These are phyloP conservation scores for Panicum miliaceum DNA, from an alignment of 176 grass and related monocot species.

Conservation along the genomic window DNA sequence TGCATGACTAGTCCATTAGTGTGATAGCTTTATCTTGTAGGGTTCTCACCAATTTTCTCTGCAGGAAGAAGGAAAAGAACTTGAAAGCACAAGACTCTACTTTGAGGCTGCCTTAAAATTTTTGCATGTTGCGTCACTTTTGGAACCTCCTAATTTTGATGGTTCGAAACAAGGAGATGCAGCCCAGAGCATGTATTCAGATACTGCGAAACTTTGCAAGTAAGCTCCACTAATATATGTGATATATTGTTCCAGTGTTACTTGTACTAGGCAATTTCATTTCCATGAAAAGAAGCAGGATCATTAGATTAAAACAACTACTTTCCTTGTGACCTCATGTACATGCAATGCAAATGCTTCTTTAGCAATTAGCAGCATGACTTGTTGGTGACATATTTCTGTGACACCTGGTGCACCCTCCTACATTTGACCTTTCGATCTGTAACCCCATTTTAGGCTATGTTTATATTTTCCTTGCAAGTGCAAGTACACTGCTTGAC, in stretches of 20 bases:
- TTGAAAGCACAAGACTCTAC: conserved; percentile 82
- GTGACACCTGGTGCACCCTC: not conserved
- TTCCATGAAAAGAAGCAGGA: conserved; percentile 14
- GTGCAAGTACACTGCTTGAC: conserved; percentile 1
- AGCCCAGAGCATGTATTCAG: conserved; percentile 88
- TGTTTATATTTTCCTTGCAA: not conserved
- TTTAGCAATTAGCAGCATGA: conserved; percentile 16
- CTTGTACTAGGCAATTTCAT: conserved; percentile 5
- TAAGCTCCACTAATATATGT: conserved; percentile 64
- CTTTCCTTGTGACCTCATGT: conserved; percentile 14
- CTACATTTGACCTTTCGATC: not conserved
- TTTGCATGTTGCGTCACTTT: conserved; percentile 83
- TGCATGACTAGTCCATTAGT: not conserved
- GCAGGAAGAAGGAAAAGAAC: conserved; percentile 81
- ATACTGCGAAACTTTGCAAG: conserved; percentile 98
- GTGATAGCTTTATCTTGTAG: conserved; percentile 24
- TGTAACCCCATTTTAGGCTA: not conserved
- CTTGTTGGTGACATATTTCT: conserved; percentile 4
- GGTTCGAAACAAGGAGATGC: conserved; percentile 71
- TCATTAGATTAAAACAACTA: conserved; percentile 10
- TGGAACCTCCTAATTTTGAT: conserved; percentile 79
- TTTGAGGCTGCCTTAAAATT: conserved; percentile 98
- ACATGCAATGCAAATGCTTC: conserved; percentile 43
- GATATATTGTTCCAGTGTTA: conserved; percentile 16
- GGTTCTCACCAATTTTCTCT: conserved; percentile 42